Percentiles rank a stretch among this genome's conserved stretches.
Conservation (phyloP, 1,284 basidiomycete genomes). For the Tranzscheliella williamsii region DNA sequence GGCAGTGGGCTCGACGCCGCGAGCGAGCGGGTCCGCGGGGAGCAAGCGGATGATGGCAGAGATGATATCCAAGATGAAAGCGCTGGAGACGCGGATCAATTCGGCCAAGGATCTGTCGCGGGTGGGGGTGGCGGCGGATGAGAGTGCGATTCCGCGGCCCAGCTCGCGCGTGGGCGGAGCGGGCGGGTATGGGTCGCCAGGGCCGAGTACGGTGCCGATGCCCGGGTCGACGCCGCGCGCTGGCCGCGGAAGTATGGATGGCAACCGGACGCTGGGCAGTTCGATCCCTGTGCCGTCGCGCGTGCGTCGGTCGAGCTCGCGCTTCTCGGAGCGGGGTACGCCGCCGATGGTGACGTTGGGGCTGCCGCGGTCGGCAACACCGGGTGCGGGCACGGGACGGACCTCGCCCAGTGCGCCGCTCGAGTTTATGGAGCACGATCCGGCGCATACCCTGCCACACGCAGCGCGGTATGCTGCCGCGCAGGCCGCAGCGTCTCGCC, state of each 20-base stretch:
- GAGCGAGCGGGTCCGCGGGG: constrained; percentile 5
- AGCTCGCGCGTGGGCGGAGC: constrained; percentile 43
- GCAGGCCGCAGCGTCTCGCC: constrained; percentile 8
- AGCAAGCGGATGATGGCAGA: constrained; percentile 44
- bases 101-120: constrained; percentile 33
- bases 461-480: constrained; percentile 27
- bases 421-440: constrained; percentile 53
- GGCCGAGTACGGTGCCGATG: constrained; percentile 7
- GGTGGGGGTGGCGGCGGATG: constrained; percentile 17
- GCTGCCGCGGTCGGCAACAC: constrained; percentile 28
- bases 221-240: constrained; percentile 25
- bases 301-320: constrained; percentile 38
- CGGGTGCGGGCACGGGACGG: constrained; percentile 8
- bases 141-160: constrained; percentile 54
- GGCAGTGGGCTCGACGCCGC: constrained; percentile 9
- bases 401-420: too few species aligned
- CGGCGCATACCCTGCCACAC: constrained; percentile 30
- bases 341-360: constrained; percentile 31
- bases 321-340: constrained; percentile 29
- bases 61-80: constrained; percentile 52
- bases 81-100: constrained; percentile 51
- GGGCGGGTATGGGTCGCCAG: constrained; percentile 16
- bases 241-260: constrained; percentile 25
- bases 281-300: constrained; percentile 50
- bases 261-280: constrained; percentile 36